These are phyloP conservation scores for Dioscorea dumetorum DNA, from an alignment of 106 monocot species.

Conservation along the genomic window DNA sequence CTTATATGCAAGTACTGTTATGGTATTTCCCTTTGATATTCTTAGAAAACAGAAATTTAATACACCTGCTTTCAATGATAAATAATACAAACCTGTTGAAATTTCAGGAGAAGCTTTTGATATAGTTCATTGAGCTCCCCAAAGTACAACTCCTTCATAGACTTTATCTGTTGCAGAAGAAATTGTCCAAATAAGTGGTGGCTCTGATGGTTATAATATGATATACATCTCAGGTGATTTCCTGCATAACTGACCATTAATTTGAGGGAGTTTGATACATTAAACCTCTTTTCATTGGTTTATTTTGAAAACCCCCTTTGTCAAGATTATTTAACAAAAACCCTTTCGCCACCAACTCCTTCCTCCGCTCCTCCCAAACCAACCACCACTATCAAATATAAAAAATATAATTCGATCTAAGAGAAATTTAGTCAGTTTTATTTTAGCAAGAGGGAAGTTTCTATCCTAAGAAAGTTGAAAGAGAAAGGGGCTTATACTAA, in stretches of 20 bases:
- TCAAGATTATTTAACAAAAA: conserved; percentile 13
- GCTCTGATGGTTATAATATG: too few species aligned
- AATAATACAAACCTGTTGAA: conserved; percentile 57
- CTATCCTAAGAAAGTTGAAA: not conserved
- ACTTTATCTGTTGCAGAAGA: conserved; percentile 38
- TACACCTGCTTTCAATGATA: not conserved
- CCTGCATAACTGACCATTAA: not conserved
- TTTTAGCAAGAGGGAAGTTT: too few species aligned
- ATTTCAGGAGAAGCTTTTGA: conserved; percentile 39
- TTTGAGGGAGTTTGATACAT: too few species aligned
- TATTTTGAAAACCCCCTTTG: not conserved
- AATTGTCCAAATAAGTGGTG: not conserved
- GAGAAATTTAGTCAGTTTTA: too few species aligned
- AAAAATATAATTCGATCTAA: too few species aligned
- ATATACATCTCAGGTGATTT: too few species aligned
- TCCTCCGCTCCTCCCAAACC: conserved; percentile 12
- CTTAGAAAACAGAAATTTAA: not conserved
- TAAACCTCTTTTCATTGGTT: not conserved
- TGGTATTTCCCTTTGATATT: conserved; percentile 13
- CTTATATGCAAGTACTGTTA: too few species aligned
- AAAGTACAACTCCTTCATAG: conserved; percentile 57
- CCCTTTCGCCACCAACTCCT: conserved; percentile 52
- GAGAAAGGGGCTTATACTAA: not conserved
- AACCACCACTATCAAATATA: not conserved
- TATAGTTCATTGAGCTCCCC: conserved; percentile 52